Conservation (phyloP, 1,284 basidiomycete species). For the Trichosporon asahii region DNA sequence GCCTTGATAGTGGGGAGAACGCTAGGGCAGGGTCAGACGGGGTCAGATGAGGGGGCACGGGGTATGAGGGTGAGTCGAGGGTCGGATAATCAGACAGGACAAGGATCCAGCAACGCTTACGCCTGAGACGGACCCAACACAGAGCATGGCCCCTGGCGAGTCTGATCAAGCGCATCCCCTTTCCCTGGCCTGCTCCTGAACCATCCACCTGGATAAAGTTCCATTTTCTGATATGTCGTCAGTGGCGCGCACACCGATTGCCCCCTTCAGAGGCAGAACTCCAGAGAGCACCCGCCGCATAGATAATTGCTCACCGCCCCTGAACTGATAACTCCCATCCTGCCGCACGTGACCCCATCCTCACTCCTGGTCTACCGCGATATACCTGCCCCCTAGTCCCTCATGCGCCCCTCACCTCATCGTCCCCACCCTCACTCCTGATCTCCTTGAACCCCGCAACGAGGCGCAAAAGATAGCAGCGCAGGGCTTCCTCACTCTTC, state of each 20-base stretch:
- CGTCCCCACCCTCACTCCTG: no score
- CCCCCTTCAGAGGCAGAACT: neutral
- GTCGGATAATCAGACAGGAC: neutral
- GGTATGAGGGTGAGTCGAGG: neutral
- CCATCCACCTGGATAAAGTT: neutral
- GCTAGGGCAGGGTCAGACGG: neutral
- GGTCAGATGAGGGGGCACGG: neutral
- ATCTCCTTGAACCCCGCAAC: neutral
- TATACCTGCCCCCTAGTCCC: constrained; percentile 2
- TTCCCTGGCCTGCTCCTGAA: neutral
- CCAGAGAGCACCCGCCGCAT: neutral
- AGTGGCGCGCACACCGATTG: neutral
- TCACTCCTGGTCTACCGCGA: constrained; percentile 9
- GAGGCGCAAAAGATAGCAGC: neutral
- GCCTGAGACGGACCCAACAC: neutral
- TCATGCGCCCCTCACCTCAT: neutral
- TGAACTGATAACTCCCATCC: neutral
- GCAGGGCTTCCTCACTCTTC: neutral
- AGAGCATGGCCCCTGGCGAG: neutral
- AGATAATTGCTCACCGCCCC: neutral
- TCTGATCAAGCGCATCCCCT: neutral
- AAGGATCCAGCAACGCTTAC: no score
- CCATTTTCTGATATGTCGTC: constrained; percentile 6
- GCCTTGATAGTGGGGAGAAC: neutral
- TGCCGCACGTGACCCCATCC: neutral